Conservation (phyloP, 2,329 filamentous ascomycete species). For the Aspergillus arachidicola region DNA sequence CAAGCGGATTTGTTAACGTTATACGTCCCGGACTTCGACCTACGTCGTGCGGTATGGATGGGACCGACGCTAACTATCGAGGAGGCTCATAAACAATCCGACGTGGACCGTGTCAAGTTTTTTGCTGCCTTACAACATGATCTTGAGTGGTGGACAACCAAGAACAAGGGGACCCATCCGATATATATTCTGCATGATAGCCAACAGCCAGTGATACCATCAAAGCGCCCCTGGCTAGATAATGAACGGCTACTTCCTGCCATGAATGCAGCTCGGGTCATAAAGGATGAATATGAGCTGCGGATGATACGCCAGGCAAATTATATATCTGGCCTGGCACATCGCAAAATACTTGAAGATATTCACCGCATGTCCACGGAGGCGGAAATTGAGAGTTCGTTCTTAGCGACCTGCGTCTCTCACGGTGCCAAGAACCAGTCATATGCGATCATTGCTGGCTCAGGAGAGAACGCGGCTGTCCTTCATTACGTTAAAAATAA, state of each 20-base stretch:
- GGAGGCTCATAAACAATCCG: slow-evolving; percentile 63
- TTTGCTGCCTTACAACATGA: slow-evolving; percentile 52
- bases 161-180: slow-evolving; percentile 27
- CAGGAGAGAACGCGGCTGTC: slow-evolving; percentile 77
- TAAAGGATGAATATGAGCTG: slow-evolving; percentile 76
- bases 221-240: slow-evolving; percentile 29
- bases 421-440: slow-evolving; percentile 79
- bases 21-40: slow-evolving; percentile 72
- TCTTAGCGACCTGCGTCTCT: slow-evolving; percentile 74
- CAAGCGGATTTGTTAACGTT: slow-evolving; percentile 65
- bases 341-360: slow-evolving; percentile 62
- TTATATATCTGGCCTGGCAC: slow-evolving; percentile 67
- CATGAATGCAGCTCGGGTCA: slow-evolving; percentile 68
- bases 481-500: slow-evolving; percentile 87
- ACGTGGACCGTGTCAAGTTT: slow-evolving; percentile 72
- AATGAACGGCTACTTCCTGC: slow-evolving; percentile 46
- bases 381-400: slow-evolving; percentile 78
- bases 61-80: slow-evolving; percentile 48
- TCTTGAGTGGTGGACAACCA: slow-evolving; percentile 45
- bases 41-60: slow-evolving; percentile 46
- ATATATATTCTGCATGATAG: slow-evolving; percentile 43
- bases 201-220: slow-evolving; percentile 33
- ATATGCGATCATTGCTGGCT: slow-evolving; percentile 83
- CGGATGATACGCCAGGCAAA: slow-evolving; percentile 74
- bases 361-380: slow-evolving; percentile 73